Conservation (phyloP, 2,329 filamentous ascomycete genomes). For the Chaetothyriales sp. region DNA sequence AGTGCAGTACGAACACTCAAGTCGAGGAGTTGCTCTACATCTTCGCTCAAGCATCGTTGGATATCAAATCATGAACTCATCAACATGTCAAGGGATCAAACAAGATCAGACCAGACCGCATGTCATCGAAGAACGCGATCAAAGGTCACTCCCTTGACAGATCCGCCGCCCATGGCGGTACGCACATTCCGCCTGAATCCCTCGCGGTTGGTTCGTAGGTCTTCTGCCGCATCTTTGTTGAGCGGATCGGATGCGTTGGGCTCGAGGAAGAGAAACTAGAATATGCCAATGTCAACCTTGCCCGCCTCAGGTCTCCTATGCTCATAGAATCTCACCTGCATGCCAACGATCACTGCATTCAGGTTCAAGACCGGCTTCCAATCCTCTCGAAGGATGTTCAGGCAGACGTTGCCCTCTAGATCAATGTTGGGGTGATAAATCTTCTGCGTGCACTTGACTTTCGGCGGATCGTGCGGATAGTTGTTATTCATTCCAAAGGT, state of each 20-base stretch:
- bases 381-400: conserved; percentile 94
- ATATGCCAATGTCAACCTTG: conserved; percentile 4
- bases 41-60: not conserved
- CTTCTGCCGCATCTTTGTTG: conserved; percentile 94
- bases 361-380: conserved; percentile 98
- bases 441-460: conserved; percentile 93
- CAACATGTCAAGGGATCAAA: not conserved
- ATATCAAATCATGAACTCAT: not conserved
- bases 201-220: conserved; percentile 71
- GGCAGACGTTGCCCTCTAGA: conserved; percentile 88
- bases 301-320: not conserved
- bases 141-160: conserved; percentile 56
- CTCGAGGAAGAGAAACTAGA: conserved; percentile 87
- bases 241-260: conserved; percentile 94
- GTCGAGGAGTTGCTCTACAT: not conserved
- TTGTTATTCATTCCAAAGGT: conserved; percentile 83
- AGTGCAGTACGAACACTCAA: too few relatives aligned
- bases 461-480: conserved; percentile 94
- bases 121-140: conserved; percentile 45
- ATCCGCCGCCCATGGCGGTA: conserved; percentile 65
- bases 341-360: conserved; percentile 87
- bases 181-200: conserved; percentile 84
- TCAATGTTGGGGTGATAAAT: conserved; percentile 99
- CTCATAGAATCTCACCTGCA: conserved; percentile 47
- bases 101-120: not conserved